Base-by-base conservation (phyloP, 2,329 filamentous ascomycete genomes). In the Blastomyces gilchristii region DNA sequence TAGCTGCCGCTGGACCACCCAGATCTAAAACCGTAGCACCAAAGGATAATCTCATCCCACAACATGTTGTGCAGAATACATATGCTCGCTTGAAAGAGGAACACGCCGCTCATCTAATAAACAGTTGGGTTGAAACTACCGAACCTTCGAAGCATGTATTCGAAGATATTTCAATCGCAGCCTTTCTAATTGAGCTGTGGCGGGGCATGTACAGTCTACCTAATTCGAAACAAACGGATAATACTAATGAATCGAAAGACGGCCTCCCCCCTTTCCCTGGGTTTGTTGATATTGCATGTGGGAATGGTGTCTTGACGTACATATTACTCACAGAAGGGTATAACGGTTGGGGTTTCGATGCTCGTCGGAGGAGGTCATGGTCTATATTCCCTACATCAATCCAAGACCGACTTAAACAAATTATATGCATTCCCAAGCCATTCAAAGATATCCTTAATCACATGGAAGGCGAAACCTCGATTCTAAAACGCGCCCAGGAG, bases 281-380 rank as follows among this genome's bases (percentile, higher is more conserved):
- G 0, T 99, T 97, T 70, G 89, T 97, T 25, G 94, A 99, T 71
- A 91, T 99, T 56, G 94, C 93, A 5, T 97, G 94, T 72, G 94
- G 94, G 1, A 99, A 97, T 71, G 94, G 94, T 0, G 80, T 99
- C 3, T 82, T 99, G 1, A 90, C 96, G 8, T 85, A 95, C 71
- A 84, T 99, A 47, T 82, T 99, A 4, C 81, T 86, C 16, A 78
- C 82, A 64, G 92, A 97, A 76, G 91, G 91, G 12, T 97, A 91
- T 74, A 68, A 72, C 0, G 94, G 94, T 28, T 95, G 88, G 85
- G 94, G 94, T 0, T 96, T 97, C 70, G 94, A 99, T 74, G 94
- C 92, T 0, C 82, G 92, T n/a, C 77, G 78, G 49, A 84, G 94
- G 61, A 95, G 90, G 71, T 93, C 91, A 0, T 99, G 94, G 94